phyloP scores from a whole-genome alignment of 2,329 filamentous ascomycete species.

The Cladosporium sp. region DNA sequence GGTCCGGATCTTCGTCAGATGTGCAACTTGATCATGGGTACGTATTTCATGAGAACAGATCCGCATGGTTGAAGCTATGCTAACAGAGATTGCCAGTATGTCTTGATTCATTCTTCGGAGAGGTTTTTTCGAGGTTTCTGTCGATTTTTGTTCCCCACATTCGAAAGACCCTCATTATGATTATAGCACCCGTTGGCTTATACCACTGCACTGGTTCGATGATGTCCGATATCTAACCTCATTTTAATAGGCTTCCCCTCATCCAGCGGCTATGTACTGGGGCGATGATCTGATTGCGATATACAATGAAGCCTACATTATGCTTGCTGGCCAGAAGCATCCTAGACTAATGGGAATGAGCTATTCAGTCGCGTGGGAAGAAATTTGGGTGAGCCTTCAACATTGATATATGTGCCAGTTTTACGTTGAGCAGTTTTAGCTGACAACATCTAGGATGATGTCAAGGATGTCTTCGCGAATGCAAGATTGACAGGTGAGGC shows the following conservation, averaged over 20 bases:
- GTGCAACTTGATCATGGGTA: constrained; percentile 74
- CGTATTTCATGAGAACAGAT: background rate
- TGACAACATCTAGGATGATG: constrained; percentile 45
- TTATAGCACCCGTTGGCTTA: background rate
- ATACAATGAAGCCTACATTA: constrained; percentile 71
- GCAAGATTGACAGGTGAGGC: constrained; percentile 72
- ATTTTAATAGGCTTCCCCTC: constrained; percentile 60
- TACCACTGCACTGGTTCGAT: background rate
- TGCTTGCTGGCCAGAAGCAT: constrained; percentile 74
- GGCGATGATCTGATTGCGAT: constrained; percentile 67
- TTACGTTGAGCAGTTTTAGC: background rate
- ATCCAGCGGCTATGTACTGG: constrained; percentile 65
- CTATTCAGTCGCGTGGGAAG: constrained; percentile 67
- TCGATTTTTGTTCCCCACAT: background rate
- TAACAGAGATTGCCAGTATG: background rate
- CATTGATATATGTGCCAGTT: background rate
- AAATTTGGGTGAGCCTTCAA: constrained; percentile 61
- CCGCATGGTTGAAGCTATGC: background rate
- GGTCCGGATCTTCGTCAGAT: constrained; percentile 69
- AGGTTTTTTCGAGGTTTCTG: background rate
- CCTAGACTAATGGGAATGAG: constrained; percentile 71
- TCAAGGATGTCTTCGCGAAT: constrained; percentile 67
- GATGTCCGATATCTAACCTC: background rate
- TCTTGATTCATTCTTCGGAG: background rate
- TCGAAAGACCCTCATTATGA: background rate